Conservation (phyloP, 345 rosid species). For the Acer yangbiense region DNA sequence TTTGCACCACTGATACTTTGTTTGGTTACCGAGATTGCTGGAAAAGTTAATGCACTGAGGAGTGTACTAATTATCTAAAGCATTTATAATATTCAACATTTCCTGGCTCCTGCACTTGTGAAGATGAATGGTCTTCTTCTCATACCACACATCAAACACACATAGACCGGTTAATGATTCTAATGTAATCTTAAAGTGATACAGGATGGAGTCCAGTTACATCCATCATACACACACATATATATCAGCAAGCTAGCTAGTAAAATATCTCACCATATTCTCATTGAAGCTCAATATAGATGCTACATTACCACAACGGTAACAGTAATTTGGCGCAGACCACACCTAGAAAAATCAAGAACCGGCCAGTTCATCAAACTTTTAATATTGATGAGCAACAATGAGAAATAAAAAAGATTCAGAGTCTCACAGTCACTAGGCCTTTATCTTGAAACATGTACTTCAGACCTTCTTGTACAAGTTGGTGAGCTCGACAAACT, state of each 20-base stretch:
- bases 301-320: slow-evolving; percentile 99
- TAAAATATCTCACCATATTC: slow-evolving; percentile 68
- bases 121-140: slow-evolving; percentile 2
- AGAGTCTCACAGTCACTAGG: slow-evolving; percentile 81
- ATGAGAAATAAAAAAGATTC: slow-evolving; percentile 4
- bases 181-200: too few species aligned
- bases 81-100: neutral
- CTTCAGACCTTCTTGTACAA: slow-evolving; percentile 99
- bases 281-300: slow-evolving; percentile 98
- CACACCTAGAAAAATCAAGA: slow-evolving; percentile 67
- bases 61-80: neutral
- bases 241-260: neutral
- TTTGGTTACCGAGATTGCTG: neutral
- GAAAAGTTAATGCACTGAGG: neutral
- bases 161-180: neutral
- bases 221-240: neutral
- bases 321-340: slow-evolving; percentile 99
- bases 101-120: neutral
- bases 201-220: neutral
- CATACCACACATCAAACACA: slow-evolving; percentile 4
- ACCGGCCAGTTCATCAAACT: slow-evolving; percentile 29
- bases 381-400: slow-evolving; percentile 14
- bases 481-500: slow-evolving; percentile 99
- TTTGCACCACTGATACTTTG: neutral
- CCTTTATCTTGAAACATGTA: slow-evolving; percentile 99